Conservation (phyloP, 179 eudicot species). For the Pouteria campechiana region DNA sequence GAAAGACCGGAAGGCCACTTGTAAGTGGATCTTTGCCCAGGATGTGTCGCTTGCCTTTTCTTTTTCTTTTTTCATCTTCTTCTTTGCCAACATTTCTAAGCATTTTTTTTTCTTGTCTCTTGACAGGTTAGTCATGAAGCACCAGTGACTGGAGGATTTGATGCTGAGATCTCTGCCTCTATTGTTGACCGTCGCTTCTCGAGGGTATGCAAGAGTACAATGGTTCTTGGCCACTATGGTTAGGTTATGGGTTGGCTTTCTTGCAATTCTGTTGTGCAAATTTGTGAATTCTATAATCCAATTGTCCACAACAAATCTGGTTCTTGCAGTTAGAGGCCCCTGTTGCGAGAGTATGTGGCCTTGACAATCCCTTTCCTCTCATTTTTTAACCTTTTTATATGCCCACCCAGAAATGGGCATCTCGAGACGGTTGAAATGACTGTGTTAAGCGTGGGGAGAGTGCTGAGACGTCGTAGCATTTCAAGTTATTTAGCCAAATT, state of each 20-base stretch:
- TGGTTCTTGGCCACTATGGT: too few relatives aligned
- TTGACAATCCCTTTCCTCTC: conserved; percentile 94
- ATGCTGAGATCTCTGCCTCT: conserved; percentile 96
- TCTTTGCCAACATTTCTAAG: too few relatives aligned
- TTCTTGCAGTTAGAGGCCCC: conserved; percentile 91
- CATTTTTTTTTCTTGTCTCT: too few relatives aligned
- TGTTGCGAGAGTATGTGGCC: conserved; percentile 79
- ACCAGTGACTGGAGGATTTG: conserved; percentile 98
- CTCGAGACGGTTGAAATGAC: too few relatives aligned
- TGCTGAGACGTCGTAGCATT: too few relatives aligned
- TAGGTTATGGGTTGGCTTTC: not conserved
- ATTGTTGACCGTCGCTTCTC: conserved; percentile 86
- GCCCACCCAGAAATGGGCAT: conserved; percentile 94
- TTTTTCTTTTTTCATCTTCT: conserved; percentile 3
- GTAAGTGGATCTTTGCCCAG: conserved; percentile 27
- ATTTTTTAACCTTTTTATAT: conserved; percentile 91
- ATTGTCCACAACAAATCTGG: not conserved
- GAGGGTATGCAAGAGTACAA: conserved; percentile 40
- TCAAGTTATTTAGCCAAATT: too few relatives aligned
- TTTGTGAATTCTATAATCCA: not conserved
- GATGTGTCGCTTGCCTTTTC: too few relatives aligned
- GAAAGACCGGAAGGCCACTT: conserved; percentile 90
- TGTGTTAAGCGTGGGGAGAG: too few relatives aligned
- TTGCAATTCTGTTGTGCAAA: not conserved
- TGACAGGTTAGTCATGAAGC: conserved; percentile 98